Conservation (phyloP, 768 basidiomycete genomes). For the Gymnopilus dilepis region DNA sequence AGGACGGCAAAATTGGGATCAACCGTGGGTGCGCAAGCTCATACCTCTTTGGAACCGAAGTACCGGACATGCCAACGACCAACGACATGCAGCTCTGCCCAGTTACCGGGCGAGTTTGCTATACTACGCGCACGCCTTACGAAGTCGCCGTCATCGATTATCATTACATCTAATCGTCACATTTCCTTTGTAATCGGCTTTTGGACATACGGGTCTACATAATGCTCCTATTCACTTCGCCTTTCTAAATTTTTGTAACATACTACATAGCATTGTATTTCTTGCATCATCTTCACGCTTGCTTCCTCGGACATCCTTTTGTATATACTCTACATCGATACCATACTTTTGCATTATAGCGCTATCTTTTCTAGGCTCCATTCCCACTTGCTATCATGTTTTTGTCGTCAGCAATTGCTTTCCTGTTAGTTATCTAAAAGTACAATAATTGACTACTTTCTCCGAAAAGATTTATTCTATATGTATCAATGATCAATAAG, state of each 20-base stretch:
- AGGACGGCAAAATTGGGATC: not conserved
- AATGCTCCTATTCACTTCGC: no score
- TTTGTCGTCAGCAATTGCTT: not conserved
- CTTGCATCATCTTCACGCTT: no score
- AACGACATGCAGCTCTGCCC: not conserved
- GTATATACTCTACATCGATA: no score
- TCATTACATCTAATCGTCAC: not conserved
- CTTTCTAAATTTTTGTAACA: no score
- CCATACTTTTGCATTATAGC: no score
- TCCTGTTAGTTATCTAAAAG: no score
- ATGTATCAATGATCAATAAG: not conserved
- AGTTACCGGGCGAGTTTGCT: not conserved
- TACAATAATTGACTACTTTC: not conserved
- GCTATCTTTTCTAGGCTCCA: no score
- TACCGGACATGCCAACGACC: not conserved
- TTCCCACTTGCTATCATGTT: not conserved
- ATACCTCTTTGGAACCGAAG: not conserved
- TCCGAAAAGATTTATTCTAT: not conserved
- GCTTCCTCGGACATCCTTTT: no score
- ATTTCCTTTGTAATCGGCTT: no score
- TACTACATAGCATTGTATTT: no score
- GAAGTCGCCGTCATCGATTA: conserved; percentile 1
- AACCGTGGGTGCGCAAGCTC: not conserved
- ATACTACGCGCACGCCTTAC: not conserved
- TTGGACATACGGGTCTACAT: no score